These are phyloP conservation scores for Colletotrichum chlorophyti DNA, from an alignment of 2,329 filamentous ascomycete species.

Conservation along the genomic window DNA sequence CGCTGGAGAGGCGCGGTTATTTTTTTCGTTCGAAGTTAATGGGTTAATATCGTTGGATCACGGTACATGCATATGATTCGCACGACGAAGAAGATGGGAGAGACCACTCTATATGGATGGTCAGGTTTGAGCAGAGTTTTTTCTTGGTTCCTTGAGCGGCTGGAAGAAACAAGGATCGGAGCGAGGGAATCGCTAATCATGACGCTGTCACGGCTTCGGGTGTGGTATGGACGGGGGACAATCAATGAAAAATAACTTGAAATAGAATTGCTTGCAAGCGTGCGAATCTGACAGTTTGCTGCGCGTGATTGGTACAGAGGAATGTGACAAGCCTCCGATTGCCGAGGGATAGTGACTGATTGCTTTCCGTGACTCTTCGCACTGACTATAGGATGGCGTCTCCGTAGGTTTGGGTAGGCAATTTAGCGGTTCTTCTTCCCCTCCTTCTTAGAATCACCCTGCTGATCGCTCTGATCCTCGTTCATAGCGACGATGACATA, in stretches of 20 bases:
- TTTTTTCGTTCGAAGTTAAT: not conserved
- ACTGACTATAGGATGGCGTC: not conserved
- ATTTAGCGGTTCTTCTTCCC: conserved; percentile 58
- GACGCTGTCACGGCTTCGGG: too few relatives aligned
- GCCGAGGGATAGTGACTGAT: too few relatives aligned
- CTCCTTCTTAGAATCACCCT: conserved; percentile 47
- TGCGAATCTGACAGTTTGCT: too few relatives aligned
- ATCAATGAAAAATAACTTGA: not conserved
- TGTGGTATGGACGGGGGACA: too few relatives aligned
- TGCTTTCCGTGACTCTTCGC: too few relatives aligned
- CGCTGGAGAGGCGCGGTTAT: not conserved
- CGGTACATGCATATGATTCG: conserved; percentile 31
- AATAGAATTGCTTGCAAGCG: not conserved
- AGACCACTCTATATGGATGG: conserved; percentile 1
- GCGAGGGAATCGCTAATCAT: not conserved
- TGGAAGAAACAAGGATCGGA: not conserved
- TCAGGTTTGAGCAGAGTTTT: not conserved
- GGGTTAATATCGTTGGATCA: conserved; percentile 24
- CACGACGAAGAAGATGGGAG: conserved; percentile 13
- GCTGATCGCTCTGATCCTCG: conserved; percentile 71
- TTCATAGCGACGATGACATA: conserved; percentile 92
- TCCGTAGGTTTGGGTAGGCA: too few relatives aligned
- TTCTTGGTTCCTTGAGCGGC: not conserved
- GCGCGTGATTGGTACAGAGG: too few relatives aligned
- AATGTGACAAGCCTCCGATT: too few relatives aligned